A percentile compares a stretch with the other conserved stretches of the same genome.
Evolutionary conservation across 1,139 yeast species (phyloP).

Genomic region (Kazachstania sp.): DNA sequence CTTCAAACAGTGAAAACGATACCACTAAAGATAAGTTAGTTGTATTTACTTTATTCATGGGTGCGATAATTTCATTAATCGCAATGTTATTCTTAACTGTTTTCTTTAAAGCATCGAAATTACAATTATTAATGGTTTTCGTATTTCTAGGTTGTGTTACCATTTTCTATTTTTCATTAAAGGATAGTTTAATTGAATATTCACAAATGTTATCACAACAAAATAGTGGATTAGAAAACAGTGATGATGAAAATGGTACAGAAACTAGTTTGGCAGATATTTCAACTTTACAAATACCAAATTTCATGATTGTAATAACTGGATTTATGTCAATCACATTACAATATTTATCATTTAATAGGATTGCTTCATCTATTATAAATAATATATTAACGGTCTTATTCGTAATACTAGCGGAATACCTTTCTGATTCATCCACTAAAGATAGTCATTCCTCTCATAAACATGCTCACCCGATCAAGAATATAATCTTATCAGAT

Average conservation of each 20-base stretch:
- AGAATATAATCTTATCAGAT: not conserved
- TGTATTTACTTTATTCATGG: not conserved
- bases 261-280: not conserved
- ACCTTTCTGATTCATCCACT: constrained; percentile 3
- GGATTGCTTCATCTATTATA: constrained; percentile 11
- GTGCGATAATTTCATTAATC: constrained; percentile 1
- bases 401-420: constrained; percentile 16
- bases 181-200: constrained; percentile 16
- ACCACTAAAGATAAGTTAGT: not conserved
- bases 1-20: not conserved
- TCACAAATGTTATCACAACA: constrained; percentile 13
- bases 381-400: constrained; percentile 14
- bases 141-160: constrained; percentile 23
- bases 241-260: constrained; percentile 9
- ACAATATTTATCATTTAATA: constrained; percentile 30
- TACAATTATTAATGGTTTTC: constrained; percentile 22
- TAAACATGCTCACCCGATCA: not conserved
- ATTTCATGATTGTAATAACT: constrained; percentile 13
- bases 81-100: constrained; percentile 7
- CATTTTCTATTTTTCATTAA: constrained; percentile 18
- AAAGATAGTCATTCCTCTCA: not conserved
- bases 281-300: constrained; percentile 17
- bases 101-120: constrained; percentile 1
- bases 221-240: not conserved
- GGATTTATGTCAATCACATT: constrained; percentile 30